A percentile compares a stretch with the other conserved stretches of the same genome.
Conservation (phyloP, 1,284 basidiomycete genomes). For the Tremellales sp. region DNA sequence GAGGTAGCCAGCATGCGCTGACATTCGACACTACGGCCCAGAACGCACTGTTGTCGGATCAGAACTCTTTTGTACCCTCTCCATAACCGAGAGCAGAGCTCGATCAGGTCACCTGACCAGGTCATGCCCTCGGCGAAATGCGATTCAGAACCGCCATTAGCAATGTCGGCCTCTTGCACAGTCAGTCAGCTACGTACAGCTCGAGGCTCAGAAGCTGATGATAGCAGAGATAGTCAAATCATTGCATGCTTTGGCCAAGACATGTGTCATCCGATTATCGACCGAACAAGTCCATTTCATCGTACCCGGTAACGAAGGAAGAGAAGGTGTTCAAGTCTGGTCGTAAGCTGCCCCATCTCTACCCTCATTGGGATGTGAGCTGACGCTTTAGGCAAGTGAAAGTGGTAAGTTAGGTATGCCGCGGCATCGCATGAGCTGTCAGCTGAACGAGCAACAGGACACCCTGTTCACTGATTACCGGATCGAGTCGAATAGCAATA, state of each 20-base stretch:
- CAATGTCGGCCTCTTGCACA: constrained; percentile 59
- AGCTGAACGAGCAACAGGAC: constrained; percentile 8
- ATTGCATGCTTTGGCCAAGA: constrained; percentile 76
- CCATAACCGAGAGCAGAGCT: no score
- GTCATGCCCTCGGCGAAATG: constrained; percentile 51
- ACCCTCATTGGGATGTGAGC: not conserved
- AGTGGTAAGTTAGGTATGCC: constrained; percentile 35
- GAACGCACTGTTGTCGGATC: no score
- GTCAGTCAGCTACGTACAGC: constrained; percentile 47
- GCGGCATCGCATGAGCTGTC: not conserved
- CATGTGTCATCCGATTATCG: constrained; percentile 74
- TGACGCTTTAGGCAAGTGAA: constrained; percentile 43
- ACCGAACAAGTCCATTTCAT: constrained; percentile 75
- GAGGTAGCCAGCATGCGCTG: no score
- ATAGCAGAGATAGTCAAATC: constrained; percentile 66
- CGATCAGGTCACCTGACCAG: no score
- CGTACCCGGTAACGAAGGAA: constrained; percentile 64
- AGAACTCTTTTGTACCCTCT: no score
- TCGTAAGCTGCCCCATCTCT: constrained; percentile 61
- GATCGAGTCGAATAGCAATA: constrained; percentile 75
- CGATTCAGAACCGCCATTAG: constrained; percentile 62
- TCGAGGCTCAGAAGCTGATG: not conserved
- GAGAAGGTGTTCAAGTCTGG: constrained; percentile 87
- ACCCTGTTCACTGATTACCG: constrained; percentile 75
- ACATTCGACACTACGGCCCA: no score